Base-by-base conservation (phyloP, 2,329 filamentous ascomycete species). In the Aureobasidium sp. region DNA sequence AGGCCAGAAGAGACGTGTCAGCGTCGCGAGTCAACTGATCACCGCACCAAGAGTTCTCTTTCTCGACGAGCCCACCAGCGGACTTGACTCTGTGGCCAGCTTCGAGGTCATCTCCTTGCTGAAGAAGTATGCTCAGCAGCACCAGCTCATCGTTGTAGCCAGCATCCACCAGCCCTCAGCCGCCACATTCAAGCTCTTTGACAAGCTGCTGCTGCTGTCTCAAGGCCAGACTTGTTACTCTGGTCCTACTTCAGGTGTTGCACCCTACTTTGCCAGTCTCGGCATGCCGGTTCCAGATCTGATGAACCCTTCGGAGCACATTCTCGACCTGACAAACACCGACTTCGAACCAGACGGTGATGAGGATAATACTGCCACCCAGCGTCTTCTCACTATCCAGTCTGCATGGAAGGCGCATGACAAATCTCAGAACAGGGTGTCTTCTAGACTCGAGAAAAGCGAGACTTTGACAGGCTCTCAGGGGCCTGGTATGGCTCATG, bases 141-240 rank as follows among this genome's bases (percentile, higher is more conserved):
- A 88, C 31, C 41, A 55, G 45, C 41, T 62, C 5, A 62, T 64
- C 42, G 56, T 65, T 64, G 56, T 55, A 63, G 87, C 87, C 7
- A 88, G 86, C 56, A 93, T 94, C 62, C 90, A 94, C 68, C 90
- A 94, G 69, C 90, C 90, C 0, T 92, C 89, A 0, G 88, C 88
- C 0, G 80, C 85, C 0, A 91, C 87, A 0, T 93, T 90, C 67
- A 80, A 87, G 61, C 80, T 90, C 1, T 93, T 94, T 67, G 89
- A 93, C 69, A 88, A 88, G 68, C 76, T 93, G 0, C 76, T 88
- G 45, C 80, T 94, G 0, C 78, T 95, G 0, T 90, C 89, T 0
- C 75, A 75, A 2, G 90, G 89, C 6, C 82, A 80, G 63, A 83
- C 85, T 0, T 86, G 86, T 67, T 94, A 90, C 72, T 89, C 86